Evolutionary conservation across 192 early-diverging fungal genomes (phyloP).

Genomic region (Backusella circina): DNA sequence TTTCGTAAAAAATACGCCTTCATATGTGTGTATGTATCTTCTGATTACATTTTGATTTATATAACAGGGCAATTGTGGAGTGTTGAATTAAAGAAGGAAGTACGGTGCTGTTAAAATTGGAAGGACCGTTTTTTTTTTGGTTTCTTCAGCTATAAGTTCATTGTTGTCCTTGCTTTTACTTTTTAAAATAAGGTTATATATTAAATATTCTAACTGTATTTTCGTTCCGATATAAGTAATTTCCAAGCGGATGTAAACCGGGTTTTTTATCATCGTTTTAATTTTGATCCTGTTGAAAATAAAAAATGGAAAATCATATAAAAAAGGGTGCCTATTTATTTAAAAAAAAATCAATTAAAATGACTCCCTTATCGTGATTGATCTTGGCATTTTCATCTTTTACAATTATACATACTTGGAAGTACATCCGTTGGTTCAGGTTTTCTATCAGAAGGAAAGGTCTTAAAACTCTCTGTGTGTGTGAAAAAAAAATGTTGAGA

Average conservation of each 20-base stretch:
- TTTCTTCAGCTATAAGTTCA: background rate
- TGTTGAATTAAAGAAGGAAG: background rate
- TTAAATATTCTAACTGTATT: background rate
- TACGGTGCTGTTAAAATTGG: background rate
- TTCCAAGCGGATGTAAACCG: background rate
- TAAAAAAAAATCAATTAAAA: background rate
- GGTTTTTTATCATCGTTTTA: background rate
- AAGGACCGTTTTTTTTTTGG: background rate
- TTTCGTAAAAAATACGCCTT: background rate
- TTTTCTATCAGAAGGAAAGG: background rate
- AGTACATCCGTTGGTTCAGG: background rate
- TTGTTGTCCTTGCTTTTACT: background rate
- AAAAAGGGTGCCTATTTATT: background rate
- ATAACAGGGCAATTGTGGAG: background rate
- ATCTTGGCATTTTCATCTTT: background rate
- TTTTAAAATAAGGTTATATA: background rate
- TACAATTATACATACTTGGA: constrained; percentile 5
- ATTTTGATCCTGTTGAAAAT: background rate
- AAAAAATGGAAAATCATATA: background rate
- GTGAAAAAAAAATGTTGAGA: background rate
- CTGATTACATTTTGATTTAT: background rate
- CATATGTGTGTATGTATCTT: background rate
- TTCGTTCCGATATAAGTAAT: background rate
- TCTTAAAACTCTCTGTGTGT: background rate
- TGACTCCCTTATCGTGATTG: background rate